phyloP scores from a whole-genome alignment of 2,329 filamentous ascomycete genomes.

The Parasarocladium wereldwijsianum region DNA sequence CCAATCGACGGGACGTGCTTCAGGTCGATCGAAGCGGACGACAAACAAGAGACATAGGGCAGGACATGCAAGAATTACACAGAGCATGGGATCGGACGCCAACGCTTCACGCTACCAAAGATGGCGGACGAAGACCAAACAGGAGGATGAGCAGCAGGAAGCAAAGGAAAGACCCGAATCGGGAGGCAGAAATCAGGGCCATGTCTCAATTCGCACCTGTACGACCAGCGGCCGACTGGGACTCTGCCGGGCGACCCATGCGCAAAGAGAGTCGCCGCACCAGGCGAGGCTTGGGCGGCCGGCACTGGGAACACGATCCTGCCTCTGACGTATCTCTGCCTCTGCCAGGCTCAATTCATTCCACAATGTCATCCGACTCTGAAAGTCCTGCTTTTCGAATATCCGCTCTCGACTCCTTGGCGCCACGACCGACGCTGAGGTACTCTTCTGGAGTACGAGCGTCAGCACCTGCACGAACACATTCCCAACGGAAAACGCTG shows the following conservation, averaged over 20 bases:
- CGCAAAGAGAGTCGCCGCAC: conserved; percentile 50
- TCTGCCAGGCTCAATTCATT: conserved; percentile 58
- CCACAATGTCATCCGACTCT: conserved; percentile 59
- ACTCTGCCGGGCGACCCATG: conserved; percentile 42
- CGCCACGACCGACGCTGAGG: conserved; percentile 71
- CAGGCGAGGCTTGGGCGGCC: conserved; percentile 16
- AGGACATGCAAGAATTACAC: conserved; percentile 1
- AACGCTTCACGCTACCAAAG: conserved; percentile 33
- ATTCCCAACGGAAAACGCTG: conserved; percentile 36
- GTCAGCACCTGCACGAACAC: conserved; percentile 29
- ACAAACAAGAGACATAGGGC: too few species aligned
- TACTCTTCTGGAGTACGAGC: conserved; percentile 51
- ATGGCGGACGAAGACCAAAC: conserved; percentile 31
- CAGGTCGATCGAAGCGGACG: conserved; percentile 26
- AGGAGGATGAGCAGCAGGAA: conserved; percentile 65
- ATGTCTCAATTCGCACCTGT: conserved; percentile 60
- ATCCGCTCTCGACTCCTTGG: conserved; percentile 65
- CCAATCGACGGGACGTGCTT: conserved; percentile 34
- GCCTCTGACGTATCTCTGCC: conserved; percentile 64
- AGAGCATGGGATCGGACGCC: conserved; percentile 19
- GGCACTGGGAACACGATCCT: conserved; percentile 41
- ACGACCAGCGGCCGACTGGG: conserved; percentile 44
- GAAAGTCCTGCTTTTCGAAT: conserved; percentile 65
- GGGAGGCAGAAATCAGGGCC: conserved; percentile 78
- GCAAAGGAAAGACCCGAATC: conserved; percentile 57